A percentile compares a stretch with the other conserved stretches of the same genome.
phyloP scores from a whole-genome alignment of 1,284 basidiomycete genomes.

The Bondarzewia mesenterica region DNA sequence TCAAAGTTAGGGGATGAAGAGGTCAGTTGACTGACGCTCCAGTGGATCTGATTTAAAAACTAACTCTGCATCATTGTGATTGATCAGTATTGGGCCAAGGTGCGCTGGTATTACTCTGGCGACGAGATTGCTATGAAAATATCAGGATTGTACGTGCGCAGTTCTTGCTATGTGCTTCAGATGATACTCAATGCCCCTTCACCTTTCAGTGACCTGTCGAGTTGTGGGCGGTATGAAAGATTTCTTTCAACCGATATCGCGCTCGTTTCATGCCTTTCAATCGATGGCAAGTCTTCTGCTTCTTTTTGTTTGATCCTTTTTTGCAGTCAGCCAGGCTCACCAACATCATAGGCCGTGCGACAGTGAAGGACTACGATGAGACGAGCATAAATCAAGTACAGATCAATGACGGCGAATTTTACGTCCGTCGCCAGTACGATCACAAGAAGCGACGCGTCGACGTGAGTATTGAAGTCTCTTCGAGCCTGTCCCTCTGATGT shows the following conservation, averaged over 20 bases:
- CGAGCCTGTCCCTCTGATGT: not conserved
- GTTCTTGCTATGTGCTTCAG: not conserved
- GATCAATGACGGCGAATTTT: not conserved
- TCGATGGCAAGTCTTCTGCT: not conserved
- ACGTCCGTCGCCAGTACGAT: not conserved
- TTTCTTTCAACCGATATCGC: not conserved
- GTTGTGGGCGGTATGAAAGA: not conserved
- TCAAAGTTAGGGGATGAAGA: too few species aligned
- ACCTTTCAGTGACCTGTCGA: not conserved
- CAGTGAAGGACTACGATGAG: not conserved
- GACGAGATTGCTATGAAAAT: not conserved
- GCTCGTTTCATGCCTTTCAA: not conserved
- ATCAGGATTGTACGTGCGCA: not conserved
- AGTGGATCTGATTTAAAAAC: too few species aligned
- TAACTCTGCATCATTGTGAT: too few species aligned
- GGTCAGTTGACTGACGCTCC: too few species aligned
- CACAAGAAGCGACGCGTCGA: not conserved
- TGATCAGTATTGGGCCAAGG: not conserved
- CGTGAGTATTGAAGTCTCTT: not conserved
- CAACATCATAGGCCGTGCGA: not conserved
- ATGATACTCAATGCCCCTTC: not conserved
- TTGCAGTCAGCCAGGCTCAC: not conserved
- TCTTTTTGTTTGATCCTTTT: too few species aligned
- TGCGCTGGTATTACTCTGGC: not conserved
- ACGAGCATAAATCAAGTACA: not conserved